Evolutionary conservation across 2,329 filamentous ascomycete species (phyloP), one percentile per base, ranked within the genome.

Genomic region (Epichloe sibirici): DNA sequence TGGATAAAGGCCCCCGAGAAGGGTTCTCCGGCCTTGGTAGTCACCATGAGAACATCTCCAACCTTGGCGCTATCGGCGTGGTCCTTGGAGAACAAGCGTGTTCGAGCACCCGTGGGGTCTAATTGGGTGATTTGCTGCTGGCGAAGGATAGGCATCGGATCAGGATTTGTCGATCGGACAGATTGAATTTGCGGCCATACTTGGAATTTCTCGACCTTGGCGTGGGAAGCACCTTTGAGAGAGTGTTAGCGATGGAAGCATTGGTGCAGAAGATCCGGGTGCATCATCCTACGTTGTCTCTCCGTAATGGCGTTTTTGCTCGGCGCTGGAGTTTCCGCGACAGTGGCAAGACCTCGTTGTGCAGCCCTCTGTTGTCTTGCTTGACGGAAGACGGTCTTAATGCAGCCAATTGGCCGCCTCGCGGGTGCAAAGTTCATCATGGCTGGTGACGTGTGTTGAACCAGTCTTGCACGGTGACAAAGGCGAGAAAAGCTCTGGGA

Each of bases 1-100:
- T 86, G 86, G 65, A 98, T 76, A 63, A 88, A 86, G 13, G 93
- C 88, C 42, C 93, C 93, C 1, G 90, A 81, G 66, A 96, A 96
- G 6, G 91, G 88, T 68, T 97, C 91, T 57, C 82, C 87, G 15
- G 72, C 66, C 67, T 85, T 86, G 63, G 88, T 85, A 43, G 88
- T 88, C 47, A 96, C 88, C 62, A 94, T 88, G 38, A 98, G 77
- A 58, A 98, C 88, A 69, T 98, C 93, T 63, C 93, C 93, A 1
- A 86, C 81, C 62, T 86, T 85, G 52, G 85, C 89, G 62, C 83
- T 80, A 67, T 96, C 89, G 35, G 79, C 78, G 70, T 91, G 94
- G 51, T 77, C 70, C 60, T 79, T 81, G 58, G 83, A 81, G 74
- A 98, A 96, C 53, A 98, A 82, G 35, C 82, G 80, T 44, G 83